These are phyloP conservation scores for Brasilioporus rufonigricans DNA, from an alignment of 768 basidiomycete species.

Conservation along the genomic window DNA sequence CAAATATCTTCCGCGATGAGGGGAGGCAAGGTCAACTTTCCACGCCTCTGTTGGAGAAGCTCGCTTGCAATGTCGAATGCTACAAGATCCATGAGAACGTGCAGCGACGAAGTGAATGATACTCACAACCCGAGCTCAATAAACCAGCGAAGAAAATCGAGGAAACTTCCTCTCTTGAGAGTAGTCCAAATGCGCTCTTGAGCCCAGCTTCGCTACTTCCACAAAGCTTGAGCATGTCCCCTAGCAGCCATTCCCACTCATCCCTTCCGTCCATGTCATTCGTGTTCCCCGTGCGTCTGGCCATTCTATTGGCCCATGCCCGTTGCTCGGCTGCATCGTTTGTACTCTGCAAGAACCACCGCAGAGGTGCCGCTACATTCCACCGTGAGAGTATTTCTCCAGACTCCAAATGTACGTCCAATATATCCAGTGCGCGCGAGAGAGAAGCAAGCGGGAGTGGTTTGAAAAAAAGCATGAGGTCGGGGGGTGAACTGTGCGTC, in stretches of 20 bases:
- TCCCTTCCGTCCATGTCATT: conserved; percentile 57
- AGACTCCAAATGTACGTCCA: conserved; percentile 92
- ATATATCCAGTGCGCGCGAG: conserved; percentile 81
- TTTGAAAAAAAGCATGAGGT: conserved; percentile 79
- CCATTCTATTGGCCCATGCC: conserved; percentile 85
- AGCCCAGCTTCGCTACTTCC: conserved; percentile 59
- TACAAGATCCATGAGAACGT: conserved; percentile 28
- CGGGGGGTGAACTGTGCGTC: conserved; percentile 55
- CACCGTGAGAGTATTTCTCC: conserved; percentile 91
- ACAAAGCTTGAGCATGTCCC: conserved; percentile 86
- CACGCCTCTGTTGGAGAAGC: conserved; percentile 49
- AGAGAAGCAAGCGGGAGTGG: conserved; percentile 72
- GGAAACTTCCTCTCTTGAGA: conserved; percentile 67
- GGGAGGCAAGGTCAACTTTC: conserved; percentile 47
- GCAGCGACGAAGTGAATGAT: neutral
- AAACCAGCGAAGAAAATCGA: conserved; percentile 87
- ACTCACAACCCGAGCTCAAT: conserved; percentile 85
- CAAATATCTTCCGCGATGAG: conserved; percentile 72
- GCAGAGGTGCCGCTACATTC: conserved; percentile 76
- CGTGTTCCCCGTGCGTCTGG: conserved; percentile 59
- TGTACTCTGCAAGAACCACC: conserved; percentile 88
- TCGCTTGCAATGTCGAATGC: conserved; percentile 67
- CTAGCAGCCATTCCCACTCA: conserved; percentile 85
- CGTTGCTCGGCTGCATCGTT: conserved; percentile 66
- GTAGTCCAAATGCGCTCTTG: conserved; percentile 76